These are phyloP conservation scores for Debaryomyces prosopidis DNA, from an alignment of 805 yeast species.

Conservation along the genomic window DNA sequence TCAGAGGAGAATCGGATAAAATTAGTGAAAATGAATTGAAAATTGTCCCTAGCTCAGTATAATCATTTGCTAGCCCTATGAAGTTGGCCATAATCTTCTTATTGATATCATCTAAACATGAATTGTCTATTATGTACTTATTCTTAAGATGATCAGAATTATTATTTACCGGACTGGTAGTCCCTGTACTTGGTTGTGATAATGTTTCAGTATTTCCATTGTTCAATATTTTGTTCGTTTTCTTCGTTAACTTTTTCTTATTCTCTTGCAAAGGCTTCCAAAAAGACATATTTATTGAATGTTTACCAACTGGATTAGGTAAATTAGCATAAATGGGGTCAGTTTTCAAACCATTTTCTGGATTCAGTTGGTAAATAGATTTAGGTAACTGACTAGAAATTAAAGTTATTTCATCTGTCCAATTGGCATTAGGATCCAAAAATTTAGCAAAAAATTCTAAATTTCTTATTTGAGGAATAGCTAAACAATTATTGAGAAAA, in stretches of 20 bases:
- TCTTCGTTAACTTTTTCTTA: conserved; percentile 24
- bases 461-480: conserved; percentile 53
- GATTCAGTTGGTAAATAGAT: conserved; percentile 42
- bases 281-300: conserved; percentile 28
- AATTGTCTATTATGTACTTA: conserved; percentile 21
- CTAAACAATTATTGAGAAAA: conserved; percentile 75
- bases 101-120: conserved; percentile 58
- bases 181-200: conserved; percentile 1
- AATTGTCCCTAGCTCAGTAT: conserved; percentile 70
- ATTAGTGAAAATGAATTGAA: conserved; percentile 57
- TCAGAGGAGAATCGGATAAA: conserved; percentile 26
- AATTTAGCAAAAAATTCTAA: conserved; percentile 72
- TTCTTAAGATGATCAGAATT: conserved; percentile 1
- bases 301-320: conserved; percentile 32
- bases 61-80: conserved; percentile 59
- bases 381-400: conserved; percentile 41
- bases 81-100: conserved; percentile 55
- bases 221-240: conserved; percentile 19
- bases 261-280: conserved; percentile 24
- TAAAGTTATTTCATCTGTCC: conserved; percentile 64
- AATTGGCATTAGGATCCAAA: conserved; percentile 79
- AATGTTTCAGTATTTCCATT: conserved; percentile 4
- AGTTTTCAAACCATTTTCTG: conserved; percentile 43
- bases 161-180: background rate
- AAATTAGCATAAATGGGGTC: conserved; percentile 33